Base-by-base conservation (phyloP, 768 basidiomycete genomes). In the Naganishia kalamii region DNA sequence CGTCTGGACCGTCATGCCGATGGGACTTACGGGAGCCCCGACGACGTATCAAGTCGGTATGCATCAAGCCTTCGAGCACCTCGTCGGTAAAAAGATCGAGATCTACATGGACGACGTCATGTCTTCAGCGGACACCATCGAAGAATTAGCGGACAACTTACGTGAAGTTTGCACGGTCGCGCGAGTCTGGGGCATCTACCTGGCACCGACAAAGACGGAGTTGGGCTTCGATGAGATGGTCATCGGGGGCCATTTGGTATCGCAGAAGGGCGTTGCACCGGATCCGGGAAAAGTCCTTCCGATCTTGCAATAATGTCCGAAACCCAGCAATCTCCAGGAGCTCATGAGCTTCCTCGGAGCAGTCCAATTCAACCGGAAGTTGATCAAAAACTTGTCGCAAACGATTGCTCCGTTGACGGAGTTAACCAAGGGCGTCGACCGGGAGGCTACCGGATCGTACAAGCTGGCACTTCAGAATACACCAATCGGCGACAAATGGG, bases 51-150 rank as follows among this genome's bases (percentile, higher is more conserved):
- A 62, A 30, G 23, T 23, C 5, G 60, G 41, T 4, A 62, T 62
- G 12, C 15, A 21, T 81, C 60, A 71, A 67, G 71, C 64, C 67
- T 43, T 62, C 67, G 4, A 66, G 19, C 15, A 66, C 64, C 12
- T 65, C 65, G 69, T 2, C 27, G 77, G 8, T 70, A 7, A 7
- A 17, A 40, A 57, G 0, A 63, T 80, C 19, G 79, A 81, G 51
- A 62, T 78, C 5, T 81, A 81, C 19, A 78, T 82, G 0, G 80
- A 83, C 46, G 78, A 83, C 60, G 75, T 80, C 0, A 79, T 74
- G 0, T 43, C 73, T 4, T 74, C 77, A 19, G 77, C 68, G 0
- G 74, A 81, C 68, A 54, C 44, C 0, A 81, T 82, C 59, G 70
- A 75, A 1, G 70, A 70, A 21, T 68, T 68, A 29, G 30, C 80